Conservation (phyloP, 2,329 filamentous ascomycete species). For the Leptographium flavum region DNA sequence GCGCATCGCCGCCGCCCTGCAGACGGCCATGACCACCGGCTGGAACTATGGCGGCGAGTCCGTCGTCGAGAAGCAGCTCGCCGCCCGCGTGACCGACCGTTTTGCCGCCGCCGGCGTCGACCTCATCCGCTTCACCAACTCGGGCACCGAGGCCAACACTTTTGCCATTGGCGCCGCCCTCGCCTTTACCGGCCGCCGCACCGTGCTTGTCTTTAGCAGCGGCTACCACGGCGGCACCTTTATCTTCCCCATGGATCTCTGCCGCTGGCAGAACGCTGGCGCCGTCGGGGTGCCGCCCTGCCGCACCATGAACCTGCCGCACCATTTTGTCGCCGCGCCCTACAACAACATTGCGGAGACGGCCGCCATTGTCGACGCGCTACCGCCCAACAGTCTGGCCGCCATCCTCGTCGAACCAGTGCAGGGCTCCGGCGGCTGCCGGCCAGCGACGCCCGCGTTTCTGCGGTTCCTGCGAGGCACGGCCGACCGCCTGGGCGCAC, state of each 20-base stretch:
- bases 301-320: slow-evolving; percentile 29
- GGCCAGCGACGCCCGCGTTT: slow-evolving; percentile 34
- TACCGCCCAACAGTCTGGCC: slow-evolving; percentile 30
- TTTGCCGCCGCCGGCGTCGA: slow-evolving; percentile 31
- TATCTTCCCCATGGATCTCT: slow-evolving; percentile 16
- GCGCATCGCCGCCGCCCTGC: slow-evolving; percentile 8
- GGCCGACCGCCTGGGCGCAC: slow-evolving; percentile 4
- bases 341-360: slow-evolving; percentile 45
- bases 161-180: slow-evolving; percentile 39
- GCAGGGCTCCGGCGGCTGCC: slow-evolving; percentile 45
- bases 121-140: slow-evolving; percentile 45
- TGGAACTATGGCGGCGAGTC: slow-evolving; percentile 39
- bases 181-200: slow-evolving; percentile 25
- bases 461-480: slow-evolving; percentile 18
- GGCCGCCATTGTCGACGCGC: slow-evolving; percentile 23
- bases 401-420: slow-evolving; percentile 51
- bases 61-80: slow-evolving; percentile 33
- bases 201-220: slow-evolving; percentile 28
- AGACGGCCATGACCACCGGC: slow-evolving; percentile 19
- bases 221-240: slow-evolving; percentile 35
- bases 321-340: slow-evolving; percentile 42
- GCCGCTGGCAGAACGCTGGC: slow-evolving; percentile 7
- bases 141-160: slow-evolving; percentile 48
- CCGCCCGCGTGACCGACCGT: slow-evolving; percentile 30
- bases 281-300: slow-evolving; percentile 17